Evolutionary conservation across 805 yeast genomes (phyloP).

Genomic region (Hanseniaspora hatyaiensis): DNA sequence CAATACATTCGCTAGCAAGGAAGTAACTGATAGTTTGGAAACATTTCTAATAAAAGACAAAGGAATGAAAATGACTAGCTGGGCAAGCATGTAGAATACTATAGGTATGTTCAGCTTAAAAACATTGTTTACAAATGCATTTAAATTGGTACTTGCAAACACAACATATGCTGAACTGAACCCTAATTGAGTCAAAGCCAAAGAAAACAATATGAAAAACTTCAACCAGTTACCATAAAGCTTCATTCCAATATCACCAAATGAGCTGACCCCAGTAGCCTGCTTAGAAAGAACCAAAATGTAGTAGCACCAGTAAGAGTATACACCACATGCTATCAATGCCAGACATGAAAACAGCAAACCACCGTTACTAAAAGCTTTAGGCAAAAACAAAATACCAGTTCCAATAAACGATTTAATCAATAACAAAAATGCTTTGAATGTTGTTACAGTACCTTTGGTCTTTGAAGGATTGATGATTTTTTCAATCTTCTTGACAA

Average conservation of each 20-base stretch:
- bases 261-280: constrained; percentile 55
- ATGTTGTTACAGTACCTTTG: constrained; percentile 58
- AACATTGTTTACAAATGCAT: constrained; percentile 48
- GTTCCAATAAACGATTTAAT: constrained; percentile 70
- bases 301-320: constrained; percentile 71
- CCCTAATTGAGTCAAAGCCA: constrained; percentile 63
- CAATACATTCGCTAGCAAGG: constrained; percentile 59
- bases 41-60: constrained; percentile 64
- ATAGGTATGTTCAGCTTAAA: constrained; percentile 32
- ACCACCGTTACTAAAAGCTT: constrained; percentile 65
- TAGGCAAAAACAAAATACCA: constrained; percentile 60
- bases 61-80: constrained; percentile 51
- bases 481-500: constrained; percentile 18
- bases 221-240: constrained; percentile 59
- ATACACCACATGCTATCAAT: constrained; percentile 48
- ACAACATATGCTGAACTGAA: constrained; percentile 73
- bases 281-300: constrained; percentile 49
- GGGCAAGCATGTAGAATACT: constrained; percentile 40
- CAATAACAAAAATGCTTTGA: constrained; percentile 58
- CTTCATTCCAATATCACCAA: constrained; percentile 60
- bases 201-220: constrained; percentile 47
- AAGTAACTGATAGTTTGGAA: constrained; percentile 59
- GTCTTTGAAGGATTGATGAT: constrained; percentile 23
- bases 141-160: constrained; percentile 60
- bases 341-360: constrained; percentile 43